Percentiles rank a stretch among this genome's conserved stretches.
phyloP scores from a whole-genome alignment of 2,329 filamentous ascomycete genomes.

The Cladosporium sp. region DNA sequence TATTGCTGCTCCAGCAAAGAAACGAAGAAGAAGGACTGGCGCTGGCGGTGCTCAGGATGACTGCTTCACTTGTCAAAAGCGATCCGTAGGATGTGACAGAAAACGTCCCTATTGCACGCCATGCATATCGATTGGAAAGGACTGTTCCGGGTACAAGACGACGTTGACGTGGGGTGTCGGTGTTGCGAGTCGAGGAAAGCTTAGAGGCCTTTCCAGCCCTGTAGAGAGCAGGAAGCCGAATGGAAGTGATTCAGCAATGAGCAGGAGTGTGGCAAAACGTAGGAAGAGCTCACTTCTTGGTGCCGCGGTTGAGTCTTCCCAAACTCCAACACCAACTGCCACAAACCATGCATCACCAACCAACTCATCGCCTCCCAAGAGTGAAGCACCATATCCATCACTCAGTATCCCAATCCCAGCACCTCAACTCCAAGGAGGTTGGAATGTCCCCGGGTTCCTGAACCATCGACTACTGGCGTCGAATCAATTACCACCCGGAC shows the following conservation, averaged over 20 bases:
- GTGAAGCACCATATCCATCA: constrained; percentile 6
- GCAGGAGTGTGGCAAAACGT: constrained; percentile 23
- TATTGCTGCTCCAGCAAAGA: constrained; percentile 41
- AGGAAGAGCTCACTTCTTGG: constrained; percentile 32
- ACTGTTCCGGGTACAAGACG: constrained; percentile 95
- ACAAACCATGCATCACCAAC: neutral
- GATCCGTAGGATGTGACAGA: constrained; percentile 83
- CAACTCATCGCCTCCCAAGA: neutral
- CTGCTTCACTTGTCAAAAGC: constrained; percentile 90
- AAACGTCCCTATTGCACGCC: constrained; percentile 92
- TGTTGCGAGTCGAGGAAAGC: constrained; percentile 91
- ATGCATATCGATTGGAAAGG: constrained; percentile 86
- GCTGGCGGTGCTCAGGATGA: constrained; percentile 89
- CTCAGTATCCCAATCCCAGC: constrained; percentile 24
- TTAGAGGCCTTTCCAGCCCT: constrained; percentile 80
- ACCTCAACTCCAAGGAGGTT: constrained; percentile 35
- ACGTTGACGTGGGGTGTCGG: constrained; percentile 96
- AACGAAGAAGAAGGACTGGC: constrained; percentile 85
- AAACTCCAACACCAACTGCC: constrained; percentile 5
- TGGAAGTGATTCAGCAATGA: constrained; percentile 23
- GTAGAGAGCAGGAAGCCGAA: constrained; percentile 51
- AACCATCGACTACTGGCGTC: constrained; percentile 34
- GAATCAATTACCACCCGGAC: constrained; percentile 44
- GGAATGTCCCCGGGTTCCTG: constrained; percentile 42
- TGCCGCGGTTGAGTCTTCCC: neutral